These are phyloP conservation scores for Rosa chinensis DNA, from an alignment of 306 rosid species.

Conservation along the genomic window DNA sequence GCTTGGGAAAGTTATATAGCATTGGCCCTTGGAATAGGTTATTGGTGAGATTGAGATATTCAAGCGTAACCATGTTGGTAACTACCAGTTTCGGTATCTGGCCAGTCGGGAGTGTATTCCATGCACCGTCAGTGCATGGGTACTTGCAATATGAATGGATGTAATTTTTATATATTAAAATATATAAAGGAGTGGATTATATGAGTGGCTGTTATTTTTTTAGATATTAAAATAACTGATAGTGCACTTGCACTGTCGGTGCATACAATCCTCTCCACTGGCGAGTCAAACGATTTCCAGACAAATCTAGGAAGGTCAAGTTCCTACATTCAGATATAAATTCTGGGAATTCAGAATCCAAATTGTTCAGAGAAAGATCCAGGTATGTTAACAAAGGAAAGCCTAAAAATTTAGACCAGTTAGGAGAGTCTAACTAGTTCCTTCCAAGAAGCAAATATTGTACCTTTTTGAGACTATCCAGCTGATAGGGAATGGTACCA, in stretches of 20 bases:
- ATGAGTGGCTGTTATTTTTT: no score
- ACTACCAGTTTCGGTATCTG: constrained; percentile 31
- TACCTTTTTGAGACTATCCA: constrained; percentile 56
- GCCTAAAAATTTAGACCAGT: constrained; percentile 52
- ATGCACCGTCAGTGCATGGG: no score
- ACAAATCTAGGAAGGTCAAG: constrained; percentile 60
- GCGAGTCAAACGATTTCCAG: constrained; percentile 32
- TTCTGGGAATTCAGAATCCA: constrained; percentile 46
- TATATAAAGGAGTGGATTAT: no score
- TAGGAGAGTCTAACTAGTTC: constrained; percentile 36
- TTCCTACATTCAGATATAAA: constrained; percentile 49
- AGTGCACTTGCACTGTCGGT: no score
- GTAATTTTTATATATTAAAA: no score
- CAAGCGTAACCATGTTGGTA: constrained; percentile 44
- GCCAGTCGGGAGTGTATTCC: no score
- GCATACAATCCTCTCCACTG: no score
- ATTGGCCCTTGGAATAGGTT: constrained; percentile 41
- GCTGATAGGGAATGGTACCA: constrained; percentile 51
- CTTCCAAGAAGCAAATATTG: constrained; percentile 48
- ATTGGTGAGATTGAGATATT: constrained; percentile 50
- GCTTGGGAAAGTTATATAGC: constrained; percentile 49
- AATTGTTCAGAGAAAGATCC: constrained; percentile 20
- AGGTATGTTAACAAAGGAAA: constrained; percentile 48
- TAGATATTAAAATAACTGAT: no score
- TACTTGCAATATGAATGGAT: no score